Evolutionary conservation across 345 rosid genomes (phyloP).

Genomic region (Sonneratia caseolaris): DNA sequence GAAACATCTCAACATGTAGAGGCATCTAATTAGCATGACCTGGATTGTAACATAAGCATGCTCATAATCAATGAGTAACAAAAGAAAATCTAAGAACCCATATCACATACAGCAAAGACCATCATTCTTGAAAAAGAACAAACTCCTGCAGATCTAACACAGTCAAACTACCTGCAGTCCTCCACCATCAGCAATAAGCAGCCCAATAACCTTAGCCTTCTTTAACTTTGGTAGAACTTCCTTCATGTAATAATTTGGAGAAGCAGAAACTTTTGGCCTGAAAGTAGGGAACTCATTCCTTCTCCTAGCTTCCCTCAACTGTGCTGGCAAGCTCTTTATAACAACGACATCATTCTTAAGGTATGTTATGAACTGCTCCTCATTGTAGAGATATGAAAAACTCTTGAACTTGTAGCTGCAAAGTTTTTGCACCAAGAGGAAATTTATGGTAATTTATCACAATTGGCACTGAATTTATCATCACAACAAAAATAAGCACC

Average conservation of each 20-base stretch:
- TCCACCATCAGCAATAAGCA: conserved; percentile 77
- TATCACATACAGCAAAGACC: no score
- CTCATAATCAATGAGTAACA: no score
- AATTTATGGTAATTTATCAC: not conserved
- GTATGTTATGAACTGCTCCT: conserved; percentile 85
- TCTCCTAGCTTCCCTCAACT: conserved; percentile 69
- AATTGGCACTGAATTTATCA: not conserved
- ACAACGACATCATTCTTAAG: conserved; percentile 71
- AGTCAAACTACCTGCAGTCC: conserved; percentile 53
- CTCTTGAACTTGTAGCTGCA: conserved; percentile 82
- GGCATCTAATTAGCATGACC: no score
- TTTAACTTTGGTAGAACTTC: conserved; percentile 62
- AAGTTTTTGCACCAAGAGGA: conserved; percentile 2
- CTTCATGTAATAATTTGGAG: conserved; percentile 61
- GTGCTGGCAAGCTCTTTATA: conserved; percentile 62
- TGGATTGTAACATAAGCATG: no score
- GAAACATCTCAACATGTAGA: no score
- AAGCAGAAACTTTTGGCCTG: conserved; percentile 69
- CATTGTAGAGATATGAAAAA: conserved; percentile 89
- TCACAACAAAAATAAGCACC: conserved; percentile 29
- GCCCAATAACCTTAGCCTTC: conserved; percentile 56
- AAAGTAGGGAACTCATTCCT: conserved; percentile 58
- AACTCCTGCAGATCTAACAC: not conserved
- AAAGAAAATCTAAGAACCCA: no score
- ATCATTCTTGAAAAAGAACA: no score